Evolutionary conservation across 1,139 yeast genomes (phyloP).

Genomic region (Taiozyma sp.): DNA sequence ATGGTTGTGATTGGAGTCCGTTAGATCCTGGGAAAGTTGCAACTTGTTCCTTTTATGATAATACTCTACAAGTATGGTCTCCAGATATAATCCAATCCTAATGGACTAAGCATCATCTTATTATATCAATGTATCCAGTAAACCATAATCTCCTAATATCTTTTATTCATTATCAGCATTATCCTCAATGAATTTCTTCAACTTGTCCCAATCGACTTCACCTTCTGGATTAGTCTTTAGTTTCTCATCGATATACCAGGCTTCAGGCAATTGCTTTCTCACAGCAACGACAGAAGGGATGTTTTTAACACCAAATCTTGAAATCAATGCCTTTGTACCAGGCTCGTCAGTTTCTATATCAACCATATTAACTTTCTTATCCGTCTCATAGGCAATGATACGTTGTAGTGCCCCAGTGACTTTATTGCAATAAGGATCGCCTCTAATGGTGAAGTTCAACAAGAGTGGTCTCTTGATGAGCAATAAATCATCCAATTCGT

Average conservation of each 20-base stretch:
- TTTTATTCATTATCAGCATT: conserved; percentile 29
- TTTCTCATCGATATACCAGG: conserved; percentile 40
- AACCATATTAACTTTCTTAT: conserved; percentile 52
- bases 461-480: conserved; percentile 57
- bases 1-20: conserved; percentile 85
- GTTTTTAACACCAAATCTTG: conserved; percentile 49
- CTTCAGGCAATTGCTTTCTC: conserved; percentile 60
- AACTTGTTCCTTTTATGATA: conserved; percentile 91
- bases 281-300: conserved; percentile 69
- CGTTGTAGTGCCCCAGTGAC: conserved; percentile 60
- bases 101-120: too few relatives aligned
- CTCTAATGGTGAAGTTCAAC: conserved; percentile 68
- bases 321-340: conserved; percentile 55
- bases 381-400: conserved; percentile 50
- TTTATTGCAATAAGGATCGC: conserved; percentile 57
- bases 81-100: conserved; percentile 17
- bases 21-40: conserved; percentile 43
- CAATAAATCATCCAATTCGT: conserved; percentile 54
- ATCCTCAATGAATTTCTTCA: conserved; percentile 53
- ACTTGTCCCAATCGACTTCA: conserved; percentile 46
- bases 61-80: conserved; percentile 71
- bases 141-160: too few relatives aligned
- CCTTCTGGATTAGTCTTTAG: conserved; percentile 30
- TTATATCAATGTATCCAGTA: too few relatives aligned
- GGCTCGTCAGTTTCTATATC: conserved; percentile 67